Base-by-base conservation (phyloP, 768 basidiomycete species). In the Agrocybe pediades region DNA sequence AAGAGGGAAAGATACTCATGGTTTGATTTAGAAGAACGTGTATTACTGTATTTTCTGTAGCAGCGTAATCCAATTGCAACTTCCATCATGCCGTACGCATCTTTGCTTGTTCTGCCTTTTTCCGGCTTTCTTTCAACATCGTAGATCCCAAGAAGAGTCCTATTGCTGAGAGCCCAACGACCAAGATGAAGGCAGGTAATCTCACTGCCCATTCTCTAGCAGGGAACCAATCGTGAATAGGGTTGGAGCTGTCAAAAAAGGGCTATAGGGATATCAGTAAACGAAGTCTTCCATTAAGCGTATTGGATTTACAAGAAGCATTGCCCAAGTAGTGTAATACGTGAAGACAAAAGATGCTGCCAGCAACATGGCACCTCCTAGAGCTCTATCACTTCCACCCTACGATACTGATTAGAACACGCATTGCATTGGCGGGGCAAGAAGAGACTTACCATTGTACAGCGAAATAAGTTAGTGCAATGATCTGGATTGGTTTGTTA, bases 311-410 rank as follows among this genome's bases (percentile, higher is more conserved):
- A 94, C 95, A 49, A 95, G 80, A 46, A 98, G 73, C 49, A 97
- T 79, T 13, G 94, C 87, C 95, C 95, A 98, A 23, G 81, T 78
- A 1, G 95, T 94, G 70, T 98, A 98, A 69, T 98, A 98, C 9
- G 81, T 74, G 74, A 96, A 96, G 30, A 90, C 82, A 41, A 84
- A 68, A 6, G 83, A 80, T 27, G 92, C 92, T 56, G 82, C 78
- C 57, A 90, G 75, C 65, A 97, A 82, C 89, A 96, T 92, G 40
- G 74, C 61, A 25, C 86, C 83, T 46, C 95, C 95, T 9, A 94
- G 71, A 40, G 78, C 74, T 75, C 90, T 94, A 72, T 97, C 95
- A 60, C 86, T 89, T 60, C 81, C 68, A 36, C 83, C 86, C 94
- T 96, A 54, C 11, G 25, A 25, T 16, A 53, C 16, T 7, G 13